These are phyloP conservation scores for Juglanconis juglandina DNA, from an alignment of 2,329 filamentous ascomycete genomes.

Conservation along the genomic window DNA sequence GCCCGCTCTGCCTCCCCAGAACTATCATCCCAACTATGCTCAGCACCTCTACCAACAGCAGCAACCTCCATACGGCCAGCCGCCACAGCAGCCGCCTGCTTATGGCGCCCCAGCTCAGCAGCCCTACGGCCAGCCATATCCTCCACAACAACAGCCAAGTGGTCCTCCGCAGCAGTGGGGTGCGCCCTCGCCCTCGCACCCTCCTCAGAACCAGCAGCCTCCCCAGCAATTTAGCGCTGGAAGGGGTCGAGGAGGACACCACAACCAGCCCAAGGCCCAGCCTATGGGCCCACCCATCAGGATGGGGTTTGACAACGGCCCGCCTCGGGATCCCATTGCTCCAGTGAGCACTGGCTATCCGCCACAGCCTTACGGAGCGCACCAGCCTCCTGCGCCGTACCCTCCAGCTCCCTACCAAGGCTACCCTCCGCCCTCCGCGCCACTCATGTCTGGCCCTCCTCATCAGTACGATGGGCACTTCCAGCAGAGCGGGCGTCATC, in stretches of 20 bases:
- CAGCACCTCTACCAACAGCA: slow-evolving; percentile 48
- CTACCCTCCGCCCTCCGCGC: slow-evolving; percentile 35
- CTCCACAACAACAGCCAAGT: slow-evolving; percentile 30
- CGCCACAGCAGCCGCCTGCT: slow-evolving; percentile 32
- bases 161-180: slow-evolving; percentile 42
- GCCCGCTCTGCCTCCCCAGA: slow-evolving; percentile 46
- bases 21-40: slow-evolving; percentile 59
- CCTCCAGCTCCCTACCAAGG: slow-evolving; percentile 33
- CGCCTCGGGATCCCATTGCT: slow-evolving; percentile 39
- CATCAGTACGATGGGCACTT: slow-evolving; percentile 29
- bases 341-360: slow-evolving; percentile 43
- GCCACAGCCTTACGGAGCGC: slow-evolving; percentile 29
- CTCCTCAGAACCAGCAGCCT: slow-evolving; percentile 26
- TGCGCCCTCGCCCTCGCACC: slow-evolving; percentile 28
- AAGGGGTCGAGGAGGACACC: slow-evolving; percentile 38
- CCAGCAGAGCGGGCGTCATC: slow-evolving; percentile 34
- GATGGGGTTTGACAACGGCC: slow-evolving; percentile 48
- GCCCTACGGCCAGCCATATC: slow-evolving; percentile 30
- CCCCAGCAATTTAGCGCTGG: slow-evolving; percentile 40
- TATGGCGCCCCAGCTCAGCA: slow-evolving; percentile 26
- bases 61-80: slow-evolving; percentile 34
- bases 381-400: slow-evolving; percentile 23
- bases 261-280: slow-evolving; percentile 33
- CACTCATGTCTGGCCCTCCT: slow-evolving; percentile 24
- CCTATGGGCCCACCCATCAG: slow-evolving; percentile 54